phyloP scores from a whole-genome alignment of 805 yeast genomes.

The Cyberlindnera petersonii region DNA sequence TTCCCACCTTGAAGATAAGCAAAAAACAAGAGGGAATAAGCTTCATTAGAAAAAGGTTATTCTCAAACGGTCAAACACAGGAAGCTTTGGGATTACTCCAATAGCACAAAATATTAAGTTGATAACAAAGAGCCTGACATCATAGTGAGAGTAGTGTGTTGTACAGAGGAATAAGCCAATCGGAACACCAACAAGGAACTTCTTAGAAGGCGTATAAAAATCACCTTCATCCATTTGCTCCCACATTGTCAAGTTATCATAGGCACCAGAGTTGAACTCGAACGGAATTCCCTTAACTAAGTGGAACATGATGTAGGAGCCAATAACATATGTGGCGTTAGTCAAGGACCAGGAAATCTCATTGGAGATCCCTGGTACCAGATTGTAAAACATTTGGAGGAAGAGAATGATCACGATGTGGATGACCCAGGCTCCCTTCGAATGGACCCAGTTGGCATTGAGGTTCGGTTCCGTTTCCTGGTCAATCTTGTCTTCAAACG shows the following conservation, averaged over 20 bases:
- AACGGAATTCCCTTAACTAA: conserved; percentile 96
- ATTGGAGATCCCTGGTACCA: conserved; percentile 73
- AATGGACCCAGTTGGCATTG: conserved; percentile 95
- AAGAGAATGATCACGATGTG: conserved; percentile 80
- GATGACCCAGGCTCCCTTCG: conserved; percentile 93
- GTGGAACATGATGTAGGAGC: conserved; percentile 94
- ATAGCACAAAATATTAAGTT: conserved; percentile 73
- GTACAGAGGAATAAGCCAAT: conserved; percentile 78
- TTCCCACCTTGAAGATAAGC: too few relatives aligned
- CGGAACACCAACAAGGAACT: conserved; percentile 90
- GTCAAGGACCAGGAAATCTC: conserved; percentile 94
- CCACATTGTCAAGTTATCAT: conserved; percentile 97
- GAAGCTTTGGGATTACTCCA: conserved; percentile 89
- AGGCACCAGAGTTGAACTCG: conserved; percentile 95
- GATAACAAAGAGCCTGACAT: conserved; percentile 69
- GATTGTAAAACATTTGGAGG: conserved; percentile 71
- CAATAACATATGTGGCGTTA: conserved; percentile 83
- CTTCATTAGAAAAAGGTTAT: conserved; percentile 36
- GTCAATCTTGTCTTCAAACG: conserved; percentile 86
- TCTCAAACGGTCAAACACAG: conserved; percentile 75
- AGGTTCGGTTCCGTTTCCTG: conserved; percentile 84
- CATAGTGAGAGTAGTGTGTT: conserved; percentile 88
- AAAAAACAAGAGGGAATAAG: too few relatives aligned
- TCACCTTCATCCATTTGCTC: conserved; percentile 95
- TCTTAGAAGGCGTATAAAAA: conserved; percentile 94